Evolutionary conservation across 208 protist genomes (phyloP).

Genomic region (Wallacemonas sp.): DNA sequence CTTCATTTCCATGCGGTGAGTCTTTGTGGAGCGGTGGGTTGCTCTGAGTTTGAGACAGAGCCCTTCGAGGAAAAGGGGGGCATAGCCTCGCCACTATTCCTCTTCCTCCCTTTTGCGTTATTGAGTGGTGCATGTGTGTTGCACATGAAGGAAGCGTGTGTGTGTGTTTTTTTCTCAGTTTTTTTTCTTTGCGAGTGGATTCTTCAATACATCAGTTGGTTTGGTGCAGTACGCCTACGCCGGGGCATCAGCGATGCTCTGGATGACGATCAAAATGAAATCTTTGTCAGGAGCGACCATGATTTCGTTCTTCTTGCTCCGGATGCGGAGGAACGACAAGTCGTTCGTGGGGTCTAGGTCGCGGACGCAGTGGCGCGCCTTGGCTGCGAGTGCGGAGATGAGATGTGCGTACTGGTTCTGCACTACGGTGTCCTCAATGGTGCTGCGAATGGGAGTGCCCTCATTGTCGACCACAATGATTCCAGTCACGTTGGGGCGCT

Average conservation of each 20-base stretch:
- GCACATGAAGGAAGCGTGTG: too few relatives aligned
- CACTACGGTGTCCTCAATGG: slow-evolving; percentile 87
- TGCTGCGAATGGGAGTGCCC: slow-evolving; percentile 89
- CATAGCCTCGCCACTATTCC: too few relatives aligned
- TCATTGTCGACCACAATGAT: slow-evolving; percentile 95
- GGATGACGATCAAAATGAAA: slow-evolving; percentile 93
- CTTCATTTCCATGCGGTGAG: too few relatives aligned
- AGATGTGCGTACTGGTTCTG: slow-evolving; percentile 94
- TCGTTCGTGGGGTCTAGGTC: slow-evolving; percentile 97
- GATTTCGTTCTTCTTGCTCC: slow-evolving; percentile 97
- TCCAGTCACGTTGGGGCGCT: slow-evolving; percentile 93
- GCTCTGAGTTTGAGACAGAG: too few relatives aligned
- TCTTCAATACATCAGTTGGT: too few relatives aligned
- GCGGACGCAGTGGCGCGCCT: slow-evolving; percentile 93
- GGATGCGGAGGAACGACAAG: slow-evolving; percentile 94
- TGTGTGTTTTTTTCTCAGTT: too few relatives aligned
- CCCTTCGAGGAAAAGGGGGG: too few relatives aligned
- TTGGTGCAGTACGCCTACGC: too few relatives aligned
- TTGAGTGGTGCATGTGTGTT: too few relatives aligned
- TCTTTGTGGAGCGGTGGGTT: too few relatives aligned
- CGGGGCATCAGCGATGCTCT: slow-evolving; percentile 63
- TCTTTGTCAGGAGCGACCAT: slow-evolving; percentile 95
- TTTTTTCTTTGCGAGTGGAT: too few relatives aligned
- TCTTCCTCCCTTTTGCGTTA: too few relatives aligned
- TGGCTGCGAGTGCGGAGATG: slow-evolving; percentile 91